Base-by-base conservation (phyloP, 345 rosid species). In the Eutrema heterophyllum region DNA sequence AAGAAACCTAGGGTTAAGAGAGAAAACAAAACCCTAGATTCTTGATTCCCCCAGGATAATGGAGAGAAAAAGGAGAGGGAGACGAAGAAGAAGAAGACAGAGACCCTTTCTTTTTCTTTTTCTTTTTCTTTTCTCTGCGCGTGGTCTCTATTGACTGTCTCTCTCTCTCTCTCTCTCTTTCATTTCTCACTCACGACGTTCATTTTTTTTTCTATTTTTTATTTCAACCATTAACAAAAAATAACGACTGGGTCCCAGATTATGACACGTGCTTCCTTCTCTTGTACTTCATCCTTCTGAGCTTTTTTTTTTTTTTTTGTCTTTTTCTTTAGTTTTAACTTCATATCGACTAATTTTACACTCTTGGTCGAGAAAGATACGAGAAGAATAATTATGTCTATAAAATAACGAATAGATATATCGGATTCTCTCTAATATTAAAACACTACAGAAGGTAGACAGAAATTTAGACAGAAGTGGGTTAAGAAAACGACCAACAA, bases 1-100 rank as follows among this genome's bases (percentile, higher is more conserved):
- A 48, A 51, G 73, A 43, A 65, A 72, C 33, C 74, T 72, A 78
- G 70, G 81, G 70, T 45, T 77, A 39, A 10, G 55, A 45, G 67
- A 65, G 39, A 64, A 48, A 64, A 21, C 49, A 49, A 77, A 77
- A 71, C 76, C 76, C 80, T 77, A 77, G 80, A 71, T 77, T 77
- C 57, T 26, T 62, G 62, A 77, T 11, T 59, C 69, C 52, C 63
- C 75, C 72, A 71, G 65, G 76, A 70, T 56, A 70, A 70, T 57
- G 76, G 75, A 75, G 69, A 56, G 55, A 13, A 7, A 10, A 41
- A 55, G 39, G 55, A 21, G 64, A 44, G 13, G 64, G 18, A 45
- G 64, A 56, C 13, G 54, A 30, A 5, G 69, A 56, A 32, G 33
- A 49, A 12, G 33, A 48, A 52, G 71, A 77, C 43, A 52, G 18